phyloP scores from a whole-genome alignment of 2,329 filamentous ascomycete species.

The Davidsoniella eucalypti region DNA sequence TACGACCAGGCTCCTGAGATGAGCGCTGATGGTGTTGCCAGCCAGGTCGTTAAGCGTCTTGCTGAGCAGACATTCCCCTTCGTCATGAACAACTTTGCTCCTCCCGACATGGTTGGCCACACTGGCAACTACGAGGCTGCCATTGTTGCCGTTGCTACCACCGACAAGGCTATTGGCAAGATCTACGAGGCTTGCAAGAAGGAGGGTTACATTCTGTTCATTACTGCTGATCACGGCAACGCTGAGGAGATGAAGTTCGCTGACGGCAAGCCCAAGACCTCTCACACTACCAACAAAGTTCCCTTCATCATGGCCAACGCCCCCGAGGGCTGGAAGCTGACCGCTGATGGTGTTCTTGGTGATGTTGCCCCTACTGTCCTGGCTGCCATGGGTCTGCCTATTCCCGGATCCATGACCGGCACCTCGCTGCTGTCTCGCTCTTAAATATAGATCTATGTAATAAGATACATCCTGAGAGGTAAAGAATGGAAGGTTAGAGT shows the following conservation, averaged over 20 bases:
- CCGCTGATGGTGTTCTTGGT: slow-evolving; percentile 80
- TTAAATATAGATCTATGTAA: slow-evolving; percentile 1
- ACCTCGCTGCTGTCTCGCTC: slow-evolving; percentile 51
- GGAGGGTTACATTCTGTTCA: slow-evolving; percentile 81
- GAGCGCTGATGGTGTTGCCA: slow-evolving; percentile 78
- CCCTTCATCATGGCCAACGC: slow-evolving; percentile 98
- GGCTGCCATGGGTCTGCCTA: slow-evolving; percentile 73
- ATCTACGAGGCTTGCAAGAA: slow-evolving; percentile 91
- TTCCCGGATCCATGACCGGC: slow-evolving; percentile 88
- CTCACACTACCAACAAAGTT: slow-evolving; percentile 94
- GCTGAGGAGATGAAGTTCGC: slow-evolving; percentile 98
- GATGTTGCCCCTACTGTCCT: slow-evolving; percentile 94
- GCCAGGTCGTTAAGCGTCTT: slow-evolving; percentile 80
- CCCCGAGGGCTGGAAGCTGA: slow-evolving; percentile 72
- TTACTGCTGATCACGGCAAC: slow-evolving; percentile 94
- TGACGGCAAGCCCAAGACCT: slow-evolving; percentile 93
- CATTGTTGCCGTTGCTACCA: slow-evolving; percentile 66
- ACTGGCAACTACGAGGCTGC: slow-evolving; percentile 95
- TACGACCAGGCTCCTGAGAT: slow-evolving; percentile 94
- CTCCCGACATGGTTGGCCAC: slow-evolving; percentile 98
- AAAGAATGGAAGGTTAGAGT: background rate
- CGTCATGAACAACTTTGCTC: slow-evolving; percentile 99
- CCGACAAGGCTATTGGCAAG: slow-evolving; percentile 82
- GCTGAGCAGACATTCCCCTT: slow-evolving; percentile 79
- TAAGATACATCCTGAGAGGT: background rate